Percentiles rank a stretch among this genome's conserved stretches.
Evolutionary conservation across 345 rosid genomes (phyloP).

Genomic region (Melaleuca quinquenervia): DNA sequence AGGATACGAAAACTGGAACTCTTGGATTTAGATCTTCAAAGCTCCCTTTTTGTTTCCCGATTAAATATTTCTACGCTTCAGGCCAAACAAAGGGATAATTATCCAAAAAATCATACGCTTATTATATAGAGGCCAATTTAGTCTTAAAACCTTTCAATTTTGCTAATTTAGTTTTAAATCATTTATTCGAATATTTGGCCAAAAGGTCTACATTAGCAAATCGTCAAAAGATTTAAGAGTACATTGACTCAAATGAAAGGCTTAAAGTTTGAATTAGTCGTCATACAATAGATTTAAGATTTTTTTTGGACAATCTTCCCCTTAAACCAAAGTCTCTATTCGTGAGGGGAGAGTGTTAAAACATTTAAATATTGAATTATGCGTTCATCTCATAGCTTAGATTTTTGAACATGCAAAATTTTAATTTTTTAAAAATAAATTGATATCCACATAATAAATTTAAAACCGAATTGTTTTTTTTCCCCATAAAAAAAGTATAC

Average conservation of each 20-base stretch:
- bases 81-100: too few species aligned
- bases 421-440: not conserved
- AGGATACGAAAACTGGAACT: fast-evolving
- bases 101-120: too few species aligned
- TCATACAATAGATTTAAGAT: too few species aligned
- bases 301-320: too few species aligned
- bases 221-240: too few species aligned
- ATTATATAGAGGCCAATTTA: too few species aligned
- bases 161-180: too few species aligned
- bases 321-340: not conserved
- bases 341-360: fast-evolving
- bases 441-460: fast-evolving
- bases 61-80: not conserved
- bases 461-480: not conserved
- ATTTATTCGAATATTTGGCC: too few species aligned
- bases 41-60: fast-evolving
- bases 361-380: not conserved
- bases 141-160: too few species aligned
- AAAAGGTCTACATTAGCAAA: too few species aligned
- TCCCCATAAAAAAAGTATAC: not conserved
- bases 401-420: fast-evolving
- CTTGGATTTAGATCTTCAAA: not conserved
- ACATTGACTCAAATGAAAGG: too few species aligned
- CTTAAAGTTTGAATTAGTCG: too few species aligned
- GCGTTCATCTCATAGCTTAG: fast-evolving